Conservation (phyloP, 371 early-diverging fungal genomes). For the Dichotomocladium elegans region DNA sequence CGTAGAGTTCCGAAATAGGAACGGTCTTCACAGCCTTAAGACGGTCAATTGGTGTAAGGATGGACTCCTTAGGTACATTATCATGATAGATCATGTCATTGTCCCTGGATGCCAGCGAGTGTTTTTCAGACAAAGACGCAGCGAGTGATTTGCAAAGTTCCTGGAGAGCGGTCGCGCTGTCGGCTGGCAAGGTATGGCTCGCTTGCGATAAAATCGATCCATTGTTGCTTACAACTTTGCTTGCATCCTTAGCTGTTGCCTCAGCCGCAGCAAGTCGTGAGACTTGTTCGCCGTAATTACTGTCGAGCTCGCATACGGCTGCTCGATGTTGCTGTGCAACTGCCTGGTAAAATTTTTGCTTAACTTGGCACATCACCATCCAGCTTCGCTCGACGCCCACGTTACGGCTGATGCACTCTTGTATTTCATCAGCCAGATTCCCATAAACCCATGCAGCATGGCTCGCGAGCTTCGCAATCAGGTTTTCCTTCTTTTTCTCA, state of each 20-base stretch:
- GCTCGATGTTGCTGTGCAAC: slow-evolving; percentile 82
- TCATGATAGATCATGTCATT: slow-evolving; percentile 97
- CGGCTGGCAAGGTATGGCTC: slow-evolving; percentile 47
- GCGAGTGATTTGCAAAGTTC: slow-evolving; percentile 62
- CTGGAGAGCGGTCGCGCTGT: slow-evolving; percentile 55
- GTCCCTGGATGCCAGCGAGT: slow-evolving; percentile 65
- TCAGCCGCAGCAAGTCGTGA: slow-evolving; percentile 80
- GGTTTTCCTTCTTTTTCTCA: slow-evolving; percentile 80
- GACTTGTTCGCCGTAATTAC: slow-evolving; percentile 84
- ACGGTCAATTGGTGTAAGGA: slow-evolving; percentile 80
- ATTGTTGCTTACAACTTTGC: slow-evolving; percentile 66
- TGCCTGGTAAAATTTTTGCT: slow-evolving; percentile 83
- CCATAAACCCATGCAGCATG: slow-evolving; percentile 81
- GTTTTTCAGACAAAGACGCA: slow-evolving; percentile 59
- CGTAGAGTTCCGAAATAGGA: slow-evolving; percentile 73
- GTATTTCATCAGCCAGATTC: slow-evolving; percentile 61
- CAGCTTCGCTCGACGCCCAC: slow-evolving; percentile 65
- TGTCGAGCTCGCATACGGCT: slow-evolving; percentile 68
- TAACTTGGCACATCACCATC: slow-evolving; percentile 70
- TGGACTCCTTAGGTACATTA: slow-evolving; percentile 73
- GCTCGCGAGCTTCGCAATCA: slow-evolving; percentile 85
- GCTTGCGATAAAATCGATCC: slow-evolving; percentile 20
- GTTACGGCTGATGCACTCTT: slow-evolving; percentile 47
- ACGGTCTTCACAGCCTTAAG: slow-evolving; percentile 71
- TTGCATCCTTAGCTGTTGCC: slow-evolving; percentile 78